phyloP scores from a whole-genome alignment of 768 basidiomycete species.

The Baorangia bicolor region DNA sequence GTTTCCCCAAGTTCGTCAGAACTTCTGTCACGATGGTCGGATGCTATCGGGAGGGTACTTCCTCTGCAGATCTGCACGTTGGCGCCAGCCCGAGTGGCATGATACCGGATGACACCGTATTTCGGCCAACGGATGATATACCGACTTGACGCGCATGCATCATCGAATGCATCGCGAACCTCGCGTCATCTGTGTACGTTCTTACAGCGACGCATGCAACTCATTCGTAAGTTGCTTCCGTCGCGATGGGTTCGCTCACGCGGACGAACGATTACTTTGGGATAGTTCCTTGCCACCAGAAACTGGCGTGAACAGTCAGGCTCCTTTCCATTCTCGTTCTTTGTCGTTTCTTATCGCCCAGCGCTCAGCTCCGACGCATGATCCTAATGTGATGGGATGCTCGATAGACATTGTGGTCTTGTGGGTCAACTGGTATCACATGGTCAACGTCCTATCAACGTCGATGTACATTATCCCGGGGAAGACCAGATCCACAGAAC shows the following conservation, averaged over 20 bases:
- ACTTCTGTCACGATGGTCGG: background rate
- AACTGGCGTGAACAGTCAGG: background rate
- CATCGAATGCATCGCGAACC: background rate
- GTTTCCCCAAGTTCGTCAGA: background rate
- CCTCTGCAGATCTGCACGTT: background rate
- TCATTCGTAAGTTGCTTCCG: background rate
- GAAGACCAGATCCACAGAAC: background rate
- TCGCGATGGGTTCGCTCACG: background rate
- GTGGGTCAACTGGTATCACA: background rate
- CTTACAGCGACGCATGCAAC: background rate
- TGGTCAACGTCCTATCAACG: background rate
- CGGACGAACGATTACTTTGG: background rate
- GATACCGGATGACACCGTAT: background rate
- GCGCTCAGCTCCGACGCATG: background rate
- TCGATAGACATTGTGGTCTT: background rate
- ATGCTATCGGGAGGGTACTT: background rate
- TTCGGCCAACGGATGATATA: background rate
- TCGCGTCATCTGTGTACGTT: background rate
- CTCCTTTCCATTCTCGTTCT: background rate
- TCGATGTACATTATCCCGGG: background rate
- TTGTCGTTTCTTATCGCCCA: background rate
- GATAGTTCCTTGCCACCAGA: background rate
- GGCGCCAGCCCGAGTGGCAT: background rate
- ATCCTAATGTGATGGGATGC: background rate
- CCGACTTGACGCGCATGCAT: background rate